A percentile compares a stretch with the other conserved stretches of the same genome.
Conservation (phyloP, 306 rosid genomes). For the Purshia tridentata region DNA sequence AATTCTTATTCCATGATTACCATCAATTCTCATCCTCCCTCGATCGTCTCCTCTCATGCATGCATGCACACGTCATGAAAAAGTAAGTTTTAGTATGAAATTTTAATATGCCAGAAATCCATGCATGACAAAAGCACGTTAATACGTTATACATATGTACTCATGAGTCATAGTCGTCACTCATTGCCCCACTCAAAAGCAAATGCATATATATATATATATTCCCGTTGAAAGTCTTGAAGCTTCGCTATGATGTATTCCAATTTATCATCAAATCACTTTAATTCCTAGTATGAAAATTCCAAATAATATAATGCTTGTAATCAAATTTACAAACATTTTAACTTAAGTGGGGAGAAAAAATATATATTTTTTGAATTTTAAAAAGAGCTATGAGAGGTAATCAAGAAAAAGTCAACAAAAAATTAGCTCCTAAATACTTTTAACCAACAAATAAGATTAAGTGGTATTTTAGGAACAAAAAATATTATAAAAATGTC, state of each 20-base stretch:
- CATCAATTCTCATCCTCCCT: neutral
- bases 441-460: too few relatives aligned
- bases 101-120: neutral
- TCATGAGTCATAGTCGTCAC: neutral
- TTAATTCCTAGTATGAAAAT: slow-evolving; percentile 15
- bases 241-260: neutral
- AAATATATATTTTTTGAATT: too few relatives aligned
- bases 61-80: neutral
- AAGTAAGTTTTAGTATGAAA: neutral
- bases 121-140: neutral
- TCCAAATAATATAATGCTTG: neutral
- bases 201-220: neutral
- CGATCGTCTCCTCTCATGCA: neutral
- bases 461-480: too few relatives aligned
- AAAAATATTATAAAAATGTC: too few relatives aligned
- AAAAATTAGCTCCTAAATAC: too few relatives aligned
- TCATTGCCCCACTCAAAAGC: neutral
- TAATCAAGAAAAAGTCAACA: too few relatives aligned
- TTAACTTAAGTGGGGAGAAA: too few relatives aligned
- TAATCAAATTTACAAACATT: too few relatives aligned
- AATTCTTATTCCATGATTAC: slow-evolving; percentile 12
- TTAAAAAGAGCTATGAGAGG: too few relatives aligned
- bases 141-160: too few relatives aligned
- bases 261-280: neutral
- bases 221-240: neutral